These are phyloP conservation scores for Alternaria dauci DNA, from an alignment of 2,329 filamentous ascomycete genomes.

Conservation along the genomic window DNA sequence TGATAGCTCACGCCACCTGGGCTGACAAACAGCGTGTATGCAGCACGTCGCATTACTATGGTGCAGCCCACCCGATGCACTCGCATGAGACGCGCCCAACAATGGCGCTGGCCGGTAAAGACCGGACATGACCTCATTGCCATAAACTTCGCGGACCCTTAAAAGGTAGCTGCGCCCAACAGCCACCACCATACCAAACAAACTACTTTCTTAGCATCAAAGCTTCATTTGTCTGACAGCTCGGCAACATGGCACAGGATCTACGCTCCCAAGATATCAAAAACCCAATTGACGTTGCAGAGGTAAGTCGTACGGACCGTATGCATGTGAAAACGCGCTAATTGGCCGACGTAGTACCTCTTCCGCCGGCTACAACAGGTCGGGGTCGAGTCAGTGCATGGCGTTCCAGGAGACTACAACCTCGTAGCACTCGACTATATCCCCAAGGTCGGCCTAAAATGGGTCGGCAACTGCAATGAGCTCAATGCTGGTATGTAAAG, in stretches of 20 bases:
- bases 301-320: constrained; percentile 47
- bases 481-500: constrained; percentile 61
- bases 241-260: constrained; percentile 47
- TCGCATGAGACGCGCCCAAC: constrained; percentile 20
- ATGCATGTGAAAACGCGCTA: constrained; percentile 6
- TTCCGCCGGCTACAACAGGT: constrained; percentile 55
- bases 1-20: constrained; percentile 31
- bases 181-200: constrained; percentile 13
- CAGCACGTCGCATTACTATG: constrained; percentile 24
- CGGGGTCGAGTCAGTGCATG: constrained; percentile 56
- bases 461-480: constrained; percentile 70
- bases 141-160: constrained; percentile 10
- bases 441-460: constrained; percentile 61
- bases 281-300: constrained; percentile 65
- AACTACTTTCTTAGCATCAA: constrained; percentile 6
- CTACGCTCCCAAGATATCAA: constrained; percentile 55
- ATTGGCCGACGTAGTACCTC: constrained; percentile 42
- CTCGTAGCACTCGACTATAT: constrained; percentile 65
- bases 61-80: constrained; percentile 19
- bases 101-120: constrained; percentile 16
- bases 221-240: constrained; percentile 3
- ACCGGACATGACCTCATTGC: constrained; percentile 22
- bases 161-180: constrained; percentile 26
- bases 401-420: constrained; percentile 57
- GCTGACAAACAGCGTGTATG: constrained; percentile 25